Conservation (phyloP, 2,329 filamentous ascomycete species). For the Gnomoniopsis smithogilvyi region DNA sequence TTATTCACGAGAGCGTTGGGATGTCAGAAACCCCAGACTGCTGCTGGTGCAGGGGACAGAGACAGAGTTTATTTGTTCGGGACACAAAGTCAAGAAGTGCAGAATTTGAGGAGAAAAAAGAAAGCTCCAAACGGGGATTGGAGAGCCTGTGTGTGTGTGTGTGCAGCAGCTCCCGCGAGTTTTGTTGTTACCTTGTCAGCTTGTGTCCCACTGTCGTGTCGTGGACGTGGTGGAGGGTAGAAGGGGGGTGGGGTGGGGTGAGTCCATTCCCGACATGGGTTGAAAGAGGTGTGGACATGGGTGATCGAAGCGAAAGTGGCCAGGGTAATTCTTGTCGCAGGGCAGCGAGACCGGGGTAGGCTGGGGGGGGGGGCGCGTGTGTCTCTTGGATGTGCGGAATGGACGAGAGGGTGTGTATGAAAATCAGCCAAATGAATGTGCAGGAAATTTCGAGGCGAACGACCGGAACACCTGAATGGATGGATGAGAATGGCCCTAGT, state of each 20-base stretch:
- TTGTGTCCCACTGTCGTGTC: background rate
- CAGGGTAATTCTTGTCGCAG: background rate
- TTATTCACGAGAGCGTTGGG: no score
- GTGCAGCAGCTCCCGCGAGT: constrained; percentile 12
- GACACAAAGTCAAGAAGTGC: background rate
- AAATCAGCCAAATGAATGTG: background rate
- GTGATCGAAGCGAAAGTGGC: background rate
- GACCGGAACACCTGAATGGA: background rate
- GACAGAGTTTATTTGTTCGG: background rate
- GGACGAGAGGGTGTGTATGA: background rate
- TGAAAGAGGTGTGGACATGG: background rate
- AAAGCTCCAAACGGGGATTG: background rate
- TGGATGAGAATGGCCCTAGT: background rate
- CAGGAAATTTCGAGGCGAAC: background rate
- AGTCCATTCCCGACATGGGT: constrained; percentile 2
- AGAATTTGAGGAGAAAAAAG: background rate
- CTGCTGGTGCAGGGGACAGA: background rate
- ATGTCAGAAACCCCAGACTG: background rate
- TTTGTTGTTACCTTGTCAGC: constrained; percentile 12
- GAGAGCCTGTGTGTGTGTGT: background rate
- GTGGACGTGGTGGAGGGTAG: background rate
- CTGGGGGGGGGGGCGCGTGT: background rate
- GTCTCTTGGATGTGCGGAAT: background rate
- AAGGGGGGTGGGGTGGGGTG: background rate
- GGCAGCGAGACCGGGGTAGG: constrained; percentile 4